Evolutionary conservation across 2,329 filamentous ascomycete species (phyloP).

Genomic region (Nemania abortiva): DNA sequence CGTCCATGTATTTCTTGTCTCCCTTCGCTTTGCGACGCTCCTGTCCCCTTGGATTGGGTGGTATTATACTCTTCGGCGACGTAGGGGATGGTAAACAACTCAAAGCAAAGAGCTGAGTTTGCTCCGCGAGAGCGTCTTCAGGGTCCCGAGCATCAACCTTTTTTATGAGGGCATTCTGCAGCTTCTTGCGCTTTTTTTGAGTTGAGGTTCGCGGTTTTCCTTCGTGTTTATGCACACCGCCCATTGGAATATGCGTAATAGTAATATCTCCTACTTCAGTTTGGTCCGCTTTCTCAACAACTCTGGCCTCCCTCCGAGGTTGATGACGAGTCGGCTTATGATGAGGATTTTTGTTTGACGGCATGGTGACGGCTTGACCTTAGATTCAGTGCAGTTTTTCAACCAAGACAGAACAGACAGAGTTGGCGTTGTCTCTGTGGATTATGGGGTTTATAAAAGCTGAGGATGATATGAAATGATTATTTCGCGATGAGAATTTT

Average conservation of each 20-base stretch:
- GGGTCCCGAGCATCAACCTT: slow-evolving; percentile 20
- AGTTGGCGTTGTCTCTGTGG: background rate
- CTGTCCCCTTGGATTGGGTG: background rate
- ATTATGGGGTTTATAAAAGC: background rate
- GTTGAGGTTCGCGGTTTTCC: slow-evolving; percentile 2
- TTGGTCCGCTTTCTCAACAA: background rate
- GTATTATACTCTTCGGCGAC: background rate
- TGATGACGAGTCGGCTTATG: slow-evolving; percentile 17
- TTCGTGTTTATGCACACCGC: slow-evolving; percentile 6
- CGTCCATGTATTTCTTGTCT: slow-evolving; percentile 33
- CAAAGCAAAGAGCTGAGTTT: slow-evolving; percentile 15
- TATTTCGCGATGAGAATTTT: background rate
- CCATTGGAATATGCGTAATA: background rate
- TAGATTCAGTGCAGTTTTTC: too few species aligned
- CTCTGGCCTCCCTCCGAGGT: slow-evolving; percentile 9
- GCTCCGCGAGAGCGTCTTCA: slow-evolving; percentile 25
- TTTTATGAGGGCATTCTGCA: slow-evolving; percentile 25
- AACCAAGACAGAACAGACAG: background rate
- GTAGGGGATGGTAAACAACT: background rate
- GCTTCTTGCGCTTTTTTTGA: slow-evolving; percentile 19
- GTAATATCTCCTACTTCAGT: background rate
- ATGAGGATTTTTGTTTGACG: background rate
- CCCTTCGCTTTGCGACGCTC: background rate
- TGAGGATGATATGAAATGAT: background rate
- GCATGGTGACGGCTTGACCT: slow-evolving; percentile 1